phyloP scores from a whole-genome alignment of 2,329 filamentous ascomycete species.

The Arthrocladium fulminans region DNA sequence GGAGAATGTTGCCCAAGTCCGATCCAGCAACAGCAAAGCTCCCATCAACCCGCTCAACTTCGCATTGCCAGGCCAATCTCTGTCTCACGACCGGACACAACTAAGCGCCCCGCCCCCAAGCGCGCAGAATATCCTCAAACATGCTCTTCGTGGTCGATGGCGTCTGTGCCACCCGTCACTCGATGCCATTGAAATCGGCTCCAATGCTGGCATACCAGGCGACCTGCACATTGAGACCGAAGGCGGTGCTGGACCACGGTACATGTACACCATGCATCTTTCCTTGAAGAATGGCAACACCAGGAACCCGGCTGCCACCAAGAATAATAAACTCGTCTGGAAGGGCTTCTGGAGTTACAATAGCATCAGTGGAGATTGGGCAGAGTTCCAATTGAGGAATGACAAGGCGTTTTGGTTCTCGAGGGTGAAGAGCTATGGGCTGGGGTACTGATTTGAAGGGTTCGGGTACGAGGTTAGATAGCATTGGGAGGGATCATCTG shows the following conservation, averaged over 20 bases:
- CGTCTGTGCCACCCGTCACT: conserved; percentile 46
- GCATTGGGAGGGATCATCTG: not conserved
- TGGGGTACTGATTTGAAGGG: conserved; percentile 27
- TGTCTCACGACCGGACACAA: conserved; percentile 20
- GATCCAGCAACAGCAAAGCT: conserved; percentile 17
- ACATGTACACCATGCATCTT: conserved; percentile 76
- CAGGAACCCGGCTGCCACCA: conserved; percentile 44
- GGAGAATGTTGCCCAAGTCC: conserved; percentile 49
- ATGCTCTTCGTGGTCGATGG: conserved; percentile 60
- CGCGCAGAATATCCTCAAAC: conserved; percentile 53
- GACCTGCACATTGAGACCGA: conserved; percentile 79
- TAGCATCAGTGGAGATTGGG: conserved; percentile 80
- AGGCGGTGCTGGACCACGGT: conserved; percentile 61
- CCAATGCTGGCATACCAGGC: conserved; percentile 29
- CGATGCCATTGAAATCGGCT: conserved; percentile 8
- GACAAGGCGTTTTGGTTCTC: conserved; percentile 54
- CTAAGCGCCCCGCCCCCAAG: conserved; percentile 29
- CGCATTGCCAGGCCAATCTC: conserved; percentile 12
- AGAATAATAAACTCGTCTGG: conserved; percentile 84
- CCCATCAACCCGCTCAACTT: conserved; percentile 14
- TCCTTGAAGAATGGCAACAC: conserved; percentile 54
- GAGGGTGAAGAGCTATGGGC: conserved; percentile 51
- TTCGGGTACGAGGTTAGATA: not conserved
- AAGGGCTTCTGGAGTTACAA: conserved; percentile 89
- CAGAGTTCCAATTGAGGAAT: conserved; percentile 61